Base-by-base conservation (phyloP, 495 filamentous ascomycete genomes). In the Penicillium herquei region DNA sequence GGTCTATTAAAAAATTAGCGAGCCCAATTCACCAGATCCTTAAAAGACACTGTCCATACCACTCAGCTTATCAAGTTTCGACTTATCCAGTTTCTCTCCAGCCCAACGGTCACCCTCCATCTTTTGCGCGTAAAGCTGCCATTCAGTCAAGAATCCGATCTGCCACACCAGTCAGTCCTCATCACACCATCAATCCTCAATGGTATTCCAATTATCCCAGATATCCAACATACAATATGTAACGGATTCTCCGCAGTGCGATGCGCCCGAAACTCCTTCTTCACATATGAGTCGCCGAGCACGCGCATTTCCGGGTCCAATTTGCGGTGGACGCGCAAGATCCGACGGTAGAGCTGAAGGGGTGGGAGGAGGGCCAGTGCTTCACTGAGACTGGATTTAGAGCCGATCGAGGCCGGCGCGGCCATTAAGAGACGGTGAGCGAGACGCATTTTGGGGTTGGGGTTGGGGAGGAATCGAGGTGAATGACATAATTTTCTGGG, bases 111-210 rank as follows among this genome's bases (percentile, higher is more conserved):
- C 87, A 0, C 92, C 91, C 62, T 98, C 94, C 14, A 99, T 65
- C 59, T 87, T 82, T 69, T 98, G 93, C 9, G 90, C 92, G 65
- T 98, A 98, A 32, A 88, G 69, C 67, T 98, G 94, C 94, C 94
- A 98, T 72, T 97, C 92, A 0, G 89, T 93, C 62, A 98, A 77
- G 66, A 98, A 98, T 3, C 94, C 94, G 58, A 97, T 88, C 92
- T 96, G 51, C 26, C 18, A 51, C 43, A 18, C 63, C 46, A 63
- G 63, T 54, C 40, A 44, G 21, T 39, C 33, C 31, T 16, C 3
- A 14, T 40, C 50, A 32, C 3, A 2, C 30, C 17, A 45, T 30
- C 6, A 12, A n/a, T 7, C 39, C 21, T n/a, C 31, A 17, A 12
- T 14, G 17, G 8, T 11, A 1, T 51, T 21, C 3, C 34, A 37